Evolutionary conservation across 371 early-diverging fungal species (phyloP), one percentile per base, ranked within the genome.

Genomic region (Smittium culicis): DNA sequence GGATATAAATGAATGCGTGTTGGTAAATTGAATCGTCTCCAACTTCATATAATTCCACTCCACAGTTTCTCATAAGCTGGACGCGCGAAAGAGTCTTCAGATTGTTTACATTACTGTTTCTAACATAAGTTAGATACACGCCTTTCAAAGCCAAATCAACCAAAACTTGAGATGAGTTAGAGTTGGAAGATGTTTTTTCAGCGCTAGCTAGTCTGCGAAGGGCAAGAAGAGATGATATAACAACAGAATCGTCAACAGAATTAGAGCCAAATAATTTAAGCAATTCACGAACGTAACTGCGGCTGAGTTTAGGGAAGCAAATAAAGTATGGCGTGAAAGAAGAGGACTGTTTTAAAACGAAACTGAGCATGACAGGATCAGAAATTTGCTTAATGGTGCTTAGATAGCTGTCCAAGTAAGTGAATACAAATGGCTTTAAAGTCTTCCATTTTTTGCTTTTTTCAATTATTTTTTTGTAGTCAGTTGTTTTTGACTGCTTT

Each of bases 1-100:
- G 87, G 58, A 96, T 85, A 75, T 89, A 91, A 29, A 88, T 82
- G 73, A 96, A 96, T 25, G 86, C 94, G 70, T 88, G 89, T 73
- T 93, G 92, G 79, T 96, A 96, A 35, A 88, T 86, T 35, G 86
- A 72, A 17, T 81, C 81, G 8, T 83, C 79, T 68, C 92, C 83
- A 55, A 88, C 68, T 5, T 90, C 91, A 68, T 85, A 87, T 16
- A 94, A 80, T 64, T 95, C 92, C 31, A 90, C 90, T 55, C 88
- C 88, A 74, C 90, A 88, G 77, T 88, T 88, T 65, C 86, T 82
- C 93, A 94, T 91, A 72, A 93, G 80, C 66, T 87, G 84, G 78
- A 94, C 85, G 34, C 81, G 78, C n/a, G 90, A 84, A 69, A 92
- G 79, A 1, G 91, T 91, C 77, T 89, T 86, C 17, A 82, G 67